Evolutionary conservation across 371 early-diverging fungal genomes (phyloP), one percentile per base, ranked within the genome.

Genomic region (Encephalitozoon hellem): DNA sequence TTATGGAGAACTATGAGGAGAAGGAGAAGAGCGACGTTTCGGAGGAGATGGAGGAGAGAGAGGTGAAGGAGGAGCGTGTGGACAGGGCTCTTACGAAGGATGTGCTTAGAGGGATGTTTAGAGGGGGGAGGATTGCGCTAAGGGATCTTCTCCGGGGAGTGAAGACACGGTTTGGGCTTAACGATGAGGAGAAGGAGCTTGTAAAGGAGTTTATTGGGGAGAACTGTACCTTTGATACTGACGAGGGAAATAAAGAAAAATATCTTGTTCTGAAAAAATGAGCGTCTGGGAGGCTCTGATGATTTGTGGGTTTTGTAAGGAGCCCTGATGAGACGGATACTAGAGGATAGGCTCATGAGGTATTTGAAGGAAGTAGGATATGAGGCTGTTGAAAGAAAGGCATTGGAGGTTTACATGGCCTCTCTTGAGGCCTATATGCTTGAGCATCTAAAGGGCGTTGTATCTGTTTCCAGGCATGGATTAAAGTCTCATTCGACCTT

Each of bases 1-100:
- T 83, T n/a, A 72, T 83, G 25, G 70, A 80, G 43, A 80, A 59
- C 69, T 78, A 76, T 53, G 83, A 80, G 43, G 41, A 74, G 34
- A 54, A 65, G 28, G 41, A 70, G 23, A 52, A 54, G 6, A 47
- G 34, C 18, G 54, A 51, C 12, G 28, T 41, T 9, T 64, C 69
- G 1, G 77, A 77, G 21, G 68, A 72, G 30, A 12, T 21, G 23
- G 28, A 21, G 34, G 43, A 39, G 9, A 54, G 9, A 49, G 64
- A 68, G 1, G 41, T 38, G 25, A 74, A 74, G 18, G 21, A 12
- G 30, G 45, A 64, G 25, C 32, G 45, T n/a, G 30, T 39, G n/a
- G 28, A 9, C 32, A 76, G 26, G 28, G 26, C 38, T 49, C 55
- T 81, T n/a, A 55, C 51, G 15, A 41, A 78, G 39, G 59, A 70